A percentile compares a stretch with the other conserved stretches of the same genome.
These are phyloP conservation scores for Globisporangium paroecandrum DNA, from an alignment of 352 stramenopile genomes.

Conservation along the genomic window DNA sequence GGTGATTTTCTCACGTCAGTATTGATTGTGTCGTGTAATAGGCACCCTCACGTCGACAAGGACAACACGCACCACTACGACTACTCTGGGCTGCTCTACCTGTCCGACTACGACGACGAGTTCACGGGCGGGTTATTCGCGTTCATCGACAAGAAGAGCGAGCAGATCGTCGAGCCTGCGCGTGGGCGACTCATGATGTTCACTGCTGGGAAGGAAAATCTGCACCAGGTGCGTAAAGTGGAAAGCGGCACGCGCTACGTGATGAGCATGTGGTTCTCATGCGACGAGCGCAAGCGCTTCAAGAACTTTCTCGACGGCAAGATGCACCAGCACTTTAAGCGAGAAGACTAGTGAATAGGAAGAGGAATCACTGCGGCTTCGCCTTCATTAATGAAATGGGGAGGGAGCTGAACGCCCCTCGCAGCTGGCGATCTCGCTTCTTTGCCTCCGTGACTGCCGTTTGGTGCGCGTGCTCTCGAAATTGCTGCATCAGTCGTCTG, in stretches of 20 bases:
- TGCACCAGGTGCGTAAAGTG: slow-evolving; percentile 77
- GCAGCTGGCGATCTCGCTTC: slow-evolving; percentile 43
- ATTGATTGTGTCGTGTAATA: slow-evolving; percentile 9
- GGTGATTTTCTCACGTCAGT: neutral
- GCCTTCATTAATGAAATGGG: slow-evolving; percentile 35
- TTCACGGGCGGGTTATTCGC: slow-evolving; percentile 89
- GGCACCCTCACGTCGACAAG: slow-evolving; percentile 90
- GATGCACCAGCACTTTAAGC: slow-evolving; percentile 75
- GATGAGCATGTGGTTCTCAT: slow-evolving; percentile 94
- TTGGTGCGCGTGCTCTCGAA: slow-evolving; percentile 40
- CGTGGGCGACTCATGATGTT: slow-evolving; percentile 87
- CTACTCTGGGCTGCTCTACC: slow-evolving; percentile 89
- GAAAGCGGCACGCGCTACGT: slow-evolving; percentile 81
- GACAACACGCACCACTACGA: slow-evolving; percentile 93
- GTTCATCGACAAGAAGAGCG: slow-evolving; percentile 78
- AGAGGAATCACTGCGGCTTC: slow-evolving; percentile 7
- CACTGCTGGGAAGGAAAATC: slow-evolving; percentile 86
- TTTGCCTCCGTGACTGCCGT: slow-evolving; percentile 33
- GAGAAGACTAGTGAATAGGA: slow-evolving; percentile 26
- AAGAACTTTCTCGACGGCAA: slow-evolving; percentile 89
- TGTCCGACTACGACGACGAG: slow-evolving; percentile 76
- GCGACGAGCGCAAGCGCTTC: slow-evolving; percentile 78
- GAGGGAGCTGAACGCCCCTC: slow-evolving; percentile 48
- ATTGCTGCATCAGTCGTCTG: slow-evolving; percentile 50
- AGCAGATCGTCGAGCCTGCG: slow-evolving; percentile 72